A percentile compares a stretch with the other conserved stretches of the same genome.
phyloP scores from a whole-genome alignment of 176 grass and related monocot species.

The Oryza nivara region DNA sequence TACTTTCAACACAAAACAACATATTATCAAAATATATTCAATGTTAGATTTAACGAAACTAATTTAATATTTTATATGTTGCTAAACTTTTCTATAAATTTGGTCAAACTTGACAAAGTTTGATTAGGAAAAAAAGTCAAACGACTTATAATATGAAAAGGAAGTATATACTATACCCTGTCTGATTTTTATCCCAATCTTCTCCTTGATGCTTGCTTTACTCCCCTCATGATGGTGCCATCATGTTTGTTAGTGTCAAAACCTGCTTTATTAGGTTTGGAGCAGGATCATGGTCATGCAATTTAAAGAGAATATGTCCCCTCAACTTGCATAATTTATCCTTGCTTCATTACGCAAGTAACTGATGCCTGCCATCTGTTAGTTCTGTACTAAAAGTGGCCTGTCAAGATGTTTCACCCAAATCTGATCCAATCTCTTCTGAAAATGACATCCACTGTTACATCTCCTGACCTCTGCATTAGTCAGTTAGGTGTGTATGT shows the following conservation, averaged over 20 bases:
- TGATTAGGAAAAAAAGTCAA: no score
- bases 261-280: conserved; percentile 47
- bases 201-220: conserved; percentile 30
- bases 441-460: conserved; percentile 26
- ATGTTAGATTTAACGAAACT: no score
- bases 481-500: conserved; percentile 7
- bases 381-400: conserved; percentile 24
- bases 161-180: conserved; percentile 15
- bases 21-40: no score
- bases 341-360: conserved; percentile 40
- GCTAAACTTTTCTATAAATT: no score
- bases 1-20: no score
- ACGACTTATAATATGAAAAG: no score
- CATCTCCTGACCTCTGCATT: conserved; percentile 28
- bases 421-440: conserved; percentile 44
- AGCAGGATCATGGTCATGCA: conserved; percentile 22
- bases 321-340: conserved; percentile 29
- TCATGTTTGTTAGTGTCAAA: conserved; percentile 28
- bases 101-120: no score
- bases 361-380: conserved; percentile 27
- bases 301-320: conserved; percentile 43
- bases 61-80: no score
- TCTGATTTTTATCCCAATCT: conserved; percentile 29
- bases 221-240: conserved; percentile 14
- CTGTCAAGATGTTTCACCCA: conserved; percentile 42